phyloP scores from a whole-genome alignment of 2,329 filamentous ascomycete species.

The Colletotrichum chrysophilum region DNA sequence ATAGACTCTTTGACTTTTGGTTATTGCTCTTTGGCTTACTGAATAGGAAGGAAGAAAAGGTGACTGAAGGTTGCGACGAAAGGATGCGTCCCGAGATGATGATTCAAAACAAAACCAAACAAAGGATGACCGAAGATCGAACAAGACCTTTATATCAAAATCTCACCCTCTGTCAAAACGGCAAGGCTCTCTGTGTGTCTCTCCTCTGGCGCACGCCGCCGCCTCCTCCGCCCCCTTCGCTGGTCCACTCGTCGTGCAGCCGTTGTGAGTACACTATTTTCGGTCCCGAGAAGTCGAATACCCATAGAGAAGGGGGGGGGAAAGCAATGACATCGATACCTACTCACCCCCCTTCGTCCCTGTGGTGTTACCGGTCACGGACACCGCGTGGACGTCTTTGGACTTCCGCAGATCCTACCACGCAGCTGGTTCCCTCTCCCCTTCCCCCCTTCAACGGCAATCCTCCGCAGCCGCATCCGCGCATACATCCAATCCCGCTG shows the following conservation, averaged over 20 bases:
- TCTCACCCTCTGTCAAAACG: neutral
- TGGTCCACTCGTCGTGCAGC: neutral
- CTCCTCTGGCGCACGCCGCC: neutral
- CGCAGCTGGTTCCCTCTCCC: neutral
- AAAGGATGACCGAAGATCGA: constrained; percentile 3
- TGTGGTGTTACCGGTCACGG: neutral
- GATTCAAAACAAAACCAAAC: neutral
- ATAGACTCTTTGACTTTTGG: neutral
- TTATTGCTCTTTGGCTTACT: neutral
- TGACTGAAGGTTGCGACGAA: constrained; percentile 7
- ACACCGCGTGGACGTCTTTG: constrained; percentile 12
- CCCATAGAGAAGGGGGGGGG: neutral
- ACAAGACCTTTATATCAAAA: constrained; percentile 10
- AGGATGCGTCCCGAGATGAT: constrained; percentile 9
- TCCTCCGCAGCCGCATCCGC: neutral
- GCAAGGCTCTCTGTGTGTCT: neutral
- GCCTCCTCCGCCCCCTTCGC: neutral
- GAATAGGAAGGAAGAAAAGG: neutral
- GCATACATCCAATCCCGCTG: neutral
- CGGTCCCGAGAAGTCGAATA: constrained; percentile 14
- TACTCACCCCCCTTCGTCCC: neutral
- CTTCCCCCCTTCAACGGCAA: neutral
- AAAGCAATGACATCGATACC: constrained; percentile 16
- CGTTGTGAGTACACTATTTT: neutral
- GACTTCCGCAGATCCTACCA: constrained; percentile 5